Conservation (phyloP, 441 rosid genomes). For the Pelargonium citronellum region DNA sequence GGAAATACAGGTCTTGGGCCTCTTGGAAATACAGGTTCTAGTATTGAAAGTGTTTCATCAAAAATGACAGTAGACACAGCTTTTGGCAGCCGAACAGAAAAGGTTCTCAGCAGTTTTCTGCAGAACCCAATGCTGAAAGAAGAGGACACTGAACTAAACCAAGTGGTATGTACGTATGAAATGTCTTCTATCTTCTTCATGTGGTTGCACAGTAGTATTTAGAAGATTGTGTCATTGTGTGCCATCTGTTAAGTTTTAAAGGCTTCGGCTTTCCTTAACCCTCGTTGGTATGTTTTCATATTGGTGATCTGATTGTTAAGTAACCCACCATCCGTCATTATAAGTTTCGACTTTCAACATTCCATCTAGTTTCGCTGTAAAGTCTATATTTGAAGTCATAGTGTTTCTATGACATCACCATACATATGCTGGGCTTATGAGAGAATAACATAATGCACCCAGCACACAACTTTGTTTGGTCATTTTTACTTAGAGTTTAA, state of each 20-base stretch:
- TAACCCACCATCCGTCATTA: too few species aligned
- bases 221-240: neutral
- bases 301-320: too few species aligned
- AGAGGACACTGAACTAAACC: constrained; percentile 34
- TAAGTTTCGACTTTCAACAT: too few species aligned
- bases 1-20: neutral
- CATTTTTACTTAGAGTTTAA: too few species aligned
- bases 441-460: too few species aligned
- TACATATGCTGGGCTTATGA: too few species aligned
- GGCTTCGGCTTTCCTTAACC: neutral
- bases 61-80: constrained; percentile 30
- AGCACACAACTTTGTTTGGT: too few species aligned
- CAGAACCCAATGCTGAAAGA: constrained; percentile 56
- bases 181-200: neutral
- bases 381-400: too few species aligned
- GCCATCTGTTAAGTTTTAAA: neutral
- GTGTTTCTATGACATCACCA: too few species aligned
- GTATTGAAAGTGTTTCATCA: constrained; percentile 22
- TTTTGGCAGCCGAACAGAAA: constrained; percentile 63
- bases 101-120: constrained; percentile 57
- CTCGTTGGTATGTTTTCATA: too few species aligned
- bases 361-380: too few species aligned
- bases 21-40: constrained; percentile 20
- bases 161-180: constrained; percentile 36
- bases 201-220: constrained; percentile 8